Percentiles rank a stretch among this genome's conserved stretches.
These are phyloP conservation scores for Pseudogymnoascus sp. DNA, from an alignment of 2,329 filamentous ascomycete species.

Conservation along the genomic window DNA sequence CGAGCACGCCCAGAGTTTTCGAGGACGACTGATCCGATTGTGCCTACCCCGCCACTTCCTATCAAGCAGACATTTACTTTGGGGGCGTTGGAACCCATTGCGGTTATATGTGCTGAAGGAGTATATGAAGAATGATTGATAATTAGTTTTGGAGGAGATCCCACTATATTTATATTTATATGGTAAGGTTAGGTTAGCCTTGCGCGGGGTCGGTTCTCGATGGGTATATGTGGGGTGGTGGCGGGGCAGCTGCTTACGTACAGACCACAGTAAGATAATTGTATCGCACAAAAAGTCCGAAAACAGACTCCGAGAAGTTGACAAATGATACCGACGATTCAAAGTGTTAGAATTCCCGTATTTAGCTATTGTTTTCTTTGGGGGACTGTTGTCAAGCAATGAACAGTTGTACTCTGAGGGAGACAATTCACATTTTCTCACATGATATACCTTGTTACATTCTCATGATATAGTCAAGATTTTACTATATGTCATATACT, in stretches of 20 bases:
- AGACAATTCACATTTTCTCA: neutral
- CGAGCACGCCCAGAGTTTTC: slow-evolving; percentile 19
- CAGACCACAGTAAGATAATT: neutral
- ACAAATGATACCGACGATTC: neutral
- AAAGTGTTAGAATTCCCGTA: neutral
- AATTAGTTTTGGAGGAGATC: neutral
- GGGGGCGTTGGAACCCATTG: neutral
- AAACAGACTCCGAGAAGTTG: neutral
- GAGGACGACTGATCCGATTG: slow-evolving; percentile 23
- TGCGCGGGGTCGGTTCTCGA: slow-evolving; percentile 6
- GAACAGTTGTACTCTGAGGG: neutral
- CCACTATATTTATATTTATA: neutral
- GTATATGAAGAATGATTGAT: neutral
- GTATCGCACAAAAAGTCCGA: neutral
- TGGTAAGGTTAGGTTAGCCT: neutral
- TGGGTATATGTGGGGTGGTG: neutral
- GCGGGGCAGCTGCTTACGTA: neutral
- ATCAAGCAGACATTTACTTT: slow-evolving; percentile 21
- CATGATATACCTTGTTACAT: neutral
- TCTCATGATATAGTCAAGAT: neutral
- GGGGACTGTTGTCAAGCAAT: neutral
- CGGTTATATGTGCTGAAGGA: neutral
- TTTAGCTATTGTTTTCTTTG: neutral
- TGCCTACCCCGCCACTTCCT: slow-evolving; percentile 24
- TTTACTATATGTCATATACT: neutral